phyloP scores from a whole-genome alignment of 306 rosid genomes.

The Cucumis hystrix region DNA sequence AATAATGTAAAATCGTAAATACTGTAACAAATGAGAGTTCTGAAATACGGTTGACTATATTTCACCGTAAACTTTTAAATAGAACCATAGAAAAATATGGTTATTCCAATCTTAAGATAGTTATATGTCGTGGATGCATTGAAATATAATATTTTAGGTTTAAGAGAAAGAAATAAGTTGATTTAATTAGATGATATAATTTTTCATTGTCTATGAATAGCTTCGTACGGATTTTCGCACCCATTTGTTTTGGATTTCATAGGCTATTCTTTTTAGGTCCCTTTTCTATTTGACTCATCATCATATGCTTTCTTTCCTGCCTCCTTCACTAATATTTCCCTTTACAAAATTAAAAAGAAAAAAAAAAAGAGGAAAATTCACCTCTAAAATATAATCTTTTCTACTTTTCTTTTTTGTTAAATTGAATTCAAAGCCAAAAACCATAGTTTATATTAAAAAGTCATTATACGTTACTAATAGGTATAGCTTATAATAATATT shows the following conservation, averaged over 20 bases:
- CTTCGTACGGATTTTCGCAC: neutral
- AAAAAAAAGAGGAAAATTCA: neutral
- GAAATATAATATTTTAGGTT: neutral
- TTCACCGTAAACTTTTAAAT: too few relatives aligned
- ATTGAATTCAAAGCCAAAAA: neutral
- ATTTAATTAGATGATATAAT: neutral
- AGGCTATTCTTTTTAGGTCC: neutral
- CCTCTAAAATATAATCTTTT: neutral
- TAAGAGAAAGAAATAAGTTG: neutral
- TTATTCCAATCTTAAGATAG: too few relatives aligned
- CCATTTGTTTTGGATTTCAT: neutral
- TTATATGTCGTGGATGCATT: neutral
- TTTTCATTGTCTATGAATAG: neutral
- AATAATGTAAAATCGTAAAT: too few relatives aligned
- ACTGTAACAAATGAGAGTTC: too few relatives aligned
- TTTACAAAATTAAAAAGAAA: neutral
- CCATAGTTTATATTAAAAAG: neutral
- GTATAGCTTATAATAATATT: neutral
- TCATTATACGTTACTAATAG: neutral
- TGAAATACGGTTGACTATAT: too few relatives aligned
- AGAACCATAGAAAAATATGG: too few relatives aligned
- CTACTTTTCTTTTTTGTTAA: neutral
- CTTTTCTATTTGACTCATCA: neutral
- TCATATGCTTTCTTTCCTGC: neutral
- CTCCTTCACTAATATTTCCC: neutral